Evolutionary conservation across 2,329 filamentous ascomycete genomes (phyloP).

Genomic region (Colletotrichum horii): DNA sequence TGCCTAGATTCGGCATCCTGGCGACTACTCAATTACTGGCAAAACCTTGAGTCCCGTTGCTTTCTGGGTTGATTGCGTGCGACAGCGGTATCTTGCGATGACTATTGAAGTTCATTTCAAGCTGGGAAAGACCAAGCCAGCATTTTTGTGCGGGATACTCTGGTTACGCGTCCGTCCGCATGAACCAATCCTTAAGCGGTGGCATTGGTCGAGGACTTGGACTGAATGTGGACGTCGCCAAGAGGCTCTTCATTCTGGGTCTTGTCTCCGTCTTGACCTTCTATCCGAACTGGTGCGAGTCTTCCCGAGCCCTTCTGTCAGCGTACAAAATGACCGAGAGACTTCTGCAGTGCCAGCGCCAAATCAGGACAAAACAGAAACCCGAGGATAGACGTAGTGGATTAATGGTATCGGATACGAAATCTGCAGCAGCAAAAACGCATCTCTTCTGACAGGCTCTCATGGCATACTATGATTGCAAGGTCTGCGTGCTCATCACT

Average conservation of each 20-base stretch:
- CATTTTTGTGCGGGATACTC: background rate
- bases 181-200: slow-evolving; percentile 60
- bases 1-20: background rate
- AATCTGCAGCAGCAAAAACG: background rate
- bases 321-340: background rate
- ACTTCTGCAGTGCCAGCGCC: background rate
- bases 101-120: background rate
- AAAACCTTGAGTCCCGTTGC: too few relatives aligned
- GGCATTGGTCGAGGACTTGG: slow-evolving; percentile 65
- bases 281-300: background rate
- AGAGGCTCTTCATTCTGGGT: background rate
- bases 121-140: background rate
- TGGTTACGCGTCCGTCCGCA: slow-evolving; percentile 83
- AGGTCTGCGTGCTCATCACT: background rate
- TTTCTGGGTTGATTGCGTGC: too few relatives aligned
- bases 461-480: background rate
- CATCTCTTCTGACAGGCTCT: background rate
- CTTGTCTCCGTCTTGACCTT: background rate
- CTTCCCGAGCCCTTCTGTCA: background rate
- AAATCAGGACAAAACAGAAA: background rate
- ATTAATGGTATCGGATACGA: background rate
- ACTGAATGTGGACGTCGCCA: slow-evolving; percentile 78
- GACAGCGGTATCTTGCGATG: too few relatives aligned
- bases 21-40: background rate
- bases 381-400: background rate